Percentiles rank a stretch among this genome's conserved stretches.
Conservation (phyloP, 805 yeast species). For the Lipomyces spencermartinsiae region DNA sequence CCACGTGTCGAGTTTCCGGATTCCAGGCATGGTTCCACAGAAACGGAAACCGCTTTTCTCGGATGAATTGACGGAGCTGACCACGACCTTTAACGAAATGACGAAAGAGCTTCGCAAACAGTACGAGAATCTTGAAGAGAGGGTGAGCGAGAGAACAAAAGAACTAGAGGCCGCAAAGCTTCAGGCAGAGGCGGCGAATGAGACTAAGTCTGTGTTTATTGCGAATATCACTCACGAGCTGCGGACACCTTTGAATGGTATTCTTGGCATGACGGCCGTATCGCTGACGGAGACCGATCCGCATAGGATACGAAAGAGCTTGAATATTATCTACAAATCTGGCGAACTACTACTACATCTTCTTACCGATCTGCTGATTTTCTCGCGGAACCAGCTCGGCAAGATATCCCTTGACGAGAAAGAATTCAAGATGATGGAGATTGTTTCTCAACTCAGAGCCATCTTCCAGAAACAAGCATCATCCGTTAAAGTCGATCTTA, state of each 20-base stretch:
- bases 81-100: slow-evolving; percentile 91
- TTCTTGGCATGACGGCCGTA: slow-evolving; percentile 92
- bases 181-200: slow-evolving; percentile 74
- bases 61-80: slow-evolving; percentile 87
- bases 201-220: slow-evolving; percentile 91
- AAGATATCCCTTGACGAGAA: slow-evolving; percentile 82
- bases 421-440: slow-evolving; percentile 78
- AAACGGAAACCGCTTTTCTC: slow-evolving; percentile 48
- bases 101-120: slow-evolving; percentile 85
- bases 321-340: slow-evolving; percentile 83
- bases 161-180: slow-evolving; percentile 71
- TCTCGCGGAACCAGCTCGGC: slow-evolving; percentile 88
- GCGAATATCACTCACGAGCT: slow-evolving; percentile 94
- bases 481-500: slow-evolving; percentile 75
- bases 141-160: slow-evolving; percentile 83
- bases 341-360: slow-evolving; percentile 91
- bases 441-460: slow-evolving; percentile 82
- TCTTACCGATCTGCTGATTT: slow-evolving; percentile 86
- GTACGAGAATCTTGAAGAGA: slow-evolving; percentile 82
- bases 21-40: slow-evolving; percentile 33
- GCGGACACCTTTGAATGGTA: slow-evolving; percentile 95
- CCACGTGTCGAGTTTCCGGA: slow-evolving; percentile 18
- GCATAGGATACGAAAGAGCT: slow-evolving; percentile 69
- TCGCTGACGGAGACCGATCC: slow-evolving; percentile 86
- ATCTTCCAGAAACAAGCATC: slow-evolving; percentile 81